A percentile compares a stretch with the other conserved stretches of the same genome.
Conservation (phyloP, 2,329 filamentous ascomycete genomes). For the Metarhizium robertsii region DNA sequence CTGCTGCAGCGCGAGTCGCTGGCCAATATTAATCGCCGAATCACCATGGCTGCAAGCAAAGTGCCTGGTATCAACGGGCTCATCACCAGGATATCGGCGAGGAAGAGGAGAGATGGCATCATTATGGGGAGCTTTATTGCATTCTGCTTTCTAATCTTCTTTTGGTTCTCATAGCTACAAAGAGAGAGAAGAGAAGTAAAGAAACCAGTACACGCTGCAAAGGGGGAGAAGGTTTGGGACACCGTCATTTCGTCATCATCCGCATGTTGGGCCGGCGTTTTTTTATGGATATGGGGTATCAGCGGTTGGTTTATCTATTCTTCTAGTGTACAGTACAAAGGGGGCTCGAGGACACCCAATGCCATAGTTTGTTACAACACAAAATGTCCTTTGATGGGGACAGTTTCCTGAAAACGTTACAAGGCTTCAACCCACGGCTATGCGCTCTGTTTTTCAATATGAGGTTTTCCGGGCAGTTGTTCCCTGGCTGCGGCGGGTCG, state of each 20-base stretch:
- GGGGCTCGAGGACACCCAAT: neutral
- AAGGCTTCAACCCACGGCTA: constrained; percentile 5
- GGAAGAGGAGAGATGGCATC: constrained; percentile 89
- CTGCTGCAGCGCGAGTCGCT: constrained; percentile 78
- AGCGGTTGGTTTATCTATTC: constrained; percentile 12
- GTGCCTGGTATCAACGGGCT: constrained; percentile 88
- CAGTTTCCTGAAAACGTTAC: neutral
- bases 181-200: neutral
- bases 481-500: constrained; percentile 25
- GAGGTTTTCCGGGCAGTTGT: constrained; percentile 21
- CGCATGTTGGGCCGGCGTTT: constrained; percentile 21
- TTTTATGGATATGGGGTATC: constrained; percentile 19
- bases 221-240: neutral
- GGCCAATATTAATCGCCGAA: constrained; percentile 79
- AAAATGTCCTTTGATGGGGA: neutral
- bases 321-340: constrained; percentile 19
- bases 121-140: constrained; percentile 89
- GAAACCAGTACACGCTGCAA: neutral
- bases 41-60: constrained; percentile 80
- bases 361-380: constrained; percentile 1
- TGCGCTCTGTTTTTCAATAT: constrained; percentile 18
- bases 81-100: constrained; percentile 85
- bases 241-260: constrained; percentile 6
- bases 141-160: constrained; percentile 78
- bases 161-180: constrained; percentile 58